Evolutionary conservation across 352 stramenopile species (phyloP).

Genomic region (Globisporangium megalacanthum): DNA sequence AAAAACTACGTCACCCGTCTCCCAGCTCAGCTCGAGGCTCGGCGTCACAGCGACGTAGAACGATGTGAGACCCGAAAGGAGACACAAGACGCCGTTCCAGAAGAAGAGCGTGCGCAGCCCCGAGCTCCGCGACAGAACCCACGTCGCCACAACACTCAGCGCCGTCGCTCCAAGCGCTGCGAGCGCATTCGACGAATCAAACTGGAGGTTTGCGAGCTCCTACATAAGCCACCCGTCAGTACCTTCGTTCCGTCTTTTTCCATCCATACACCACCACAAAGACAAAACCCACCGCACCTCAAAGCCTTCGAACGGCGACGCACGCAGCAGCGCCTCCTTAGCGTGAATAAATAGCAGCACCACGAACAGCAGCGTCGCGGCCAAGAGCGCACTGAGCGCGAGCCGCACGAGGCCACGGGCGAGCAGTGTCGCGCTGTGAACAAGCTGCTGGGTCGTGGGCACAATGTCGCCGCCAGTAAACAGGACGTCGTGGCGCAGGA

Average conservation of each 20-base stretch:
- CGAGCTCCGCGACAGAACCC: constrained; percentile 26
- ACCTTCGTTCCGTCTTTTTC: neutral
- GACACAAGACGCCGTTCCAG: constrained; percentile 61
- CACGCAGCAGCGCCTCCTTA: constrained; percentile 43
- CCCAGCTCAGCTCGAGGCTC: constrained; percentile 55
- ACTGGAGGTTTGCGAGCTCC: constrained; percentile 44
- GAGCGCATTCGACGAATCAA: constrained; percentile 50
- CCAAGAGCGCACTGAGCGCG: constrained; percentile 43
- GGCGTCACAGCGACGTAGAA: constrained; percentile 67
- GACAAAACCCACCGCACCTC: constrained; percentile 24
- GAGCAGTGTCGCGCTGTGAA: constrained; percentile 21
- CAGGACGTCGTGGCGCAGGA: constrained; percentile 62
- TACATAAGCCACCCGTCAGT: constrained; percentile 9
- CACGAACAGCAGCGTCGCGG: constrained; percentile 53
- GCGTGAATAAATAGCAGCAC: constrained; percentile 74
- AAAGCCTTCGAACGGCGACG: constrained; percentile 45
- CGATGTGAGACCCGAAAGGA: constrained; percentile 37
- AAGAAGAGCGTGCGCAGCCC: constrained; percentile 55
- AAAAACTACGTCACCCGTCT: constrained; percentile 43
- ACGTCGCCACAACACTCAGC: constrained; percentile 31
- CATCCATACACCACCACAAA: neutral
- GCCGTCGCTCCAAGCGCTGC: constrained; percentile 33
- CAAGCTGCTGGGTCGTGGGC: constrained; percentile 30
- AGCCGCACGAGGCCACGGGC: constrained; percentile 34
- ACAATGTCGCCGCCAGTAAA: constrained; percentile 51